Conservation (phyloP, 2,329 filamentous ascomycete genomes). For the Sporothrix curviconia region DNA sequence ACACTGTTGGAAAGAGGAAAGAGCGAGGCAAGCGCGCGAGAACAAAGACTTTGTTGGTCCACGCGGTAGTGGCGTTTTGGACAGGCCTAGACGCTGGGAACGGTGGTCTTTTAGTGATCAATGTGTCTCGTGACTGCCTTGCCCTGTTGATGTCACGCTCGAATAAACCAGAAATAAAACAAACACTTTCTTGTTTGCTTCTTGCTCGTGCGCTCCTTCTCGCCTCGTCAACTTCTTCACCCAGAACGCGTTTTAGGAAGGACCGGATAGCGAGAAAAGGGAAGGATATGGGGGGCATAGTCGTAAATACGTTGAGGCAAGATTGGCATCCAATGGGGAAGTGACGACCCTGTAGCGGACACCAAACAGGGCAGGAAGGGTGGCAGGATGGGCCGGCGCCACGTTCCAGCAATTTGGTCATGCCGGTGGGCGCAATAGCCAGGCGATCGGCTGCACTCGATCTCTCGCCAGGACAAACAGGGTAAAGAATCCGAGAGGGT, state of each 20-base stretch:
- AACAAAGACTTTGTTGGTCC: not conserved
- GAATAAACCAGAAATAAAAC: no score
- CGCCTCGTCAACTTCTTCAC: no score
- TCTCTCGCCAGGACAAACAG: no score
- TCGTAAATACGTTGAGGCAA: no score
- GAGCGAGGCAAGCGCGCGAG: not conserved
- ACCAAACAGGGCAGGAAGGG: not conserved
- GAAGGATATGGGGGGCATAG: no score
- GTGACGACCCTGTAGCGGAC: not conserved
- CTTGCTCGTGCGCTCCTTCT: no score
- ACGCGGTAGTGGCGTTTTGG: conserved; percentile 5
- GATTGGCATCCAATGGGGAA: no score
- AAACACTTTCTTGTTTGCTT: not conserved
- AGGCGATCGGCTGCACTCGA: no score
- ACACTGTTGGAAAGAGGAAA: not conserved
- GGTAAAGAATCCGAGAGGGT: no score
- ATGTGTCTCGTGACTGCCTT: not conserved
- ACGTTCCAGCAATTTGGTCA: conserved; percentile 10
- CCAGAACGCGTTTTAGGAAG: no score
- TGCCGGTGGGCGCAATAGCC: not conserved
- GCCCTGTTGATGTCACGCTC: no score
- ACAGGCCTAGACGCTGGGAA: not conserved
- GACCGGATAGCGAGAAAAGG: no score
- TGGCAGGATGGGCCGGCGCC: not conserved
- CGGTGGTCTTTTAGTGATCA: not conserved